Percentiles rank a stretch among this genome's conserved stretches.
These are phyloP conservation scores for Plantago elongata DNA, from an alignment of 257 asterid species.

Conservation along the genomic window DNA sequence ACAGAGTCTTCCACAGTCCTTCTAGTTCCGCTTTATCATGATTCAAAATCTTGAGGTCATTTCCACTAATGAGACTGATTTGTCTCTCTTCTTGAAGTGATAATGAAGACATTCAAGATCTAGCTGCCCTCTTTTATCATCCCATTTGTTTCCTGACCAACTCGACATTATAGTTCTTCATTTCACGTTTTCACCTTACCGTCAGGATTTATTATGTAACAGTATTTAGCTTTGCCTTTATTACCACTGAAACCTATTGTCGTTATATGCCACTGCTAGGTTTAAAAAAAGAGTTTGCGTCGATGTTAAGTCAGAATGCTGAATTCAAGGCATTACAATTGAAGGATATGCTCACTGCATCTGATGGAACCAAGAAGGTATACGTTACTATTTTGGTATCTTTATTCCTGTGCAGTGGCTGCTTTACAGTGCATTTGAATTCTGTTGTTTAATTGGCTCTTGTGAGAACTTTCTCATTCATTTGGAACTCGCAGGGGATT, in stretches of 20 bases:
- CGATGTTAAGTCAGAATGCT: conserved; percentile 65
- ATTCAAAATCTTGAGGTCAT: too few relatives aligned
- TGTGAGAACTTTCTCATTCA: conserved; percentile 54
- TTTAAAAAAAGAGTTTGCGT: conserved; percentile 80
- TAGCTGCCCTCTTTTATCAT: background rate
- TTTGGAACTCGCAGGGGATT: conserved; percentile 65
- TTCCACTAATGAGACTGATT: background rate
- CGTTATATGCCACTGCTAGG: conserved; percentile 40
- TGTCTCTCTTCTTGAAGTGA: background rate
- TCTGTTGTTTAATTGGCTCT: conserved; percentile 10
- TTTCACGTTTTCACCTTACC: conserved; percentile 5
- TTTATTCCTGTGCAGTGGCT: background rate
- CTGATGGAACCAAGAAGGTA: conserved; percentile 98
- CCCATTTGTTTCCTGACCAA: conserved; percentile 8
- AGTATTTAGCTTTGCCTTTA: background rate
- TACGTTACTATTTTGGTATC: conserved; percentile 23
- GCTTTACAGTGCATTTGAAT: background rate
- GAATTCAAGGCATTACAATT: conserved; percentile 57
- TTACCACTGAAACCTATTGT: conserved; percentile 13
- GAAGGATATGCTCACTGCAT: conserved; percentile 64
- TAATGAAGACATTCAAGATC: background rate
- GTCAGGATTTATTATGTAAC: background rate
- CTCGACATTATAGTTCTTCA: background rate
- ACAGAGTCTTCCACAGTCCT: too few relatives aligned
- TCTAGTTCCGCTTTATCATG: too few relatives aligned